Evolutionary conservation across 208 protist species (phyloP), one percentile per base, ranked within the genome.

Genomic region (Leishmania amazonensis): DNA sequence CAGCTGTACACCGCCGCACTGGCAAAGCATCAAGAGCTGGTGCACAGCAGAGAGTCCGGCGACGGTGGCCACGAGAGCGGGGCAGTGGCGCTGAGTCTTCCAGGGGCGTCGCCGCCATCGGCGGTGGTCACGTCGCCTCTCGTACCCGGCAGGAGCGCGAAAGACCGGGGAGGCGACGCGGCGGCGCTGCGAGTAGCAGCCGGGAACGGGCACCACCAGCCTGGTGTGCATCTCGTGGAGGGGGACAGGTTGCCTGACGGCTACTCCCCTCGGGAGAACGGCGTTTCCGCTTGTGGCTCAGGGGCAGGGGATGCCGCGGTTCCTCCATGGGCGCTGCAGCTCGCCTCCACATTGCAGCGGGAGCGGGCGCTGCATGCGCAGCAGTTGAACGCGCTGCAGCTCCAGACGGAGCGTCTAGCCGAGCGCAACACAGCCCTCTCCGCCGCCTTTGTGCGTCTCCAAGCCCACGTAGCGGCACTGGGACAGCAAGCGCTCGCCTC

Each of bases 361-460:
- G 92, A 96, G 79, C 86, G 91, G 5, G 71, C 88, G 28, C 77
- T 86, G 60, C 88, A 91, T 75, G 76, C 92, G 76, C 89, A 88
- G 53, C 94, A 97, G 84, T 31, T 95, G 47, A 84, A 91, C 68
- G 91, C 85, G 73, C 75, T 97, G 72, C 90, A 97, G 84, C 80
- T 88, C 17, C 90, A 96, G 83, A 90, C 93, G 81, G 88, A 91
- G 90, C 87, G 89, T 77, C 54, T 89, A 77, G 77, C 81, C 83
- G 68, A 95, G 81, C 87, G 83, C 68, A 83, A 81, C 76, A 81
- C 81, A n/a, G 85, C 90, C n/a, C 82, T 89, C 13, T 81, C 89
- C 31, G 80, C 87, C 57, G 82, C 89, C n/a, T 81, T 93, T 65
- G 82, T 85, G n/a, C 78, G 85, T 35, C 11, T 86, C 31, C 88